Percentiles rank a stretch among this genome's conserved stretches.
Evolutionary conservation across 495 filamentous ascomycete genomes (phyloP).

Genomic region (Penicillium pancosmium): DNA sequence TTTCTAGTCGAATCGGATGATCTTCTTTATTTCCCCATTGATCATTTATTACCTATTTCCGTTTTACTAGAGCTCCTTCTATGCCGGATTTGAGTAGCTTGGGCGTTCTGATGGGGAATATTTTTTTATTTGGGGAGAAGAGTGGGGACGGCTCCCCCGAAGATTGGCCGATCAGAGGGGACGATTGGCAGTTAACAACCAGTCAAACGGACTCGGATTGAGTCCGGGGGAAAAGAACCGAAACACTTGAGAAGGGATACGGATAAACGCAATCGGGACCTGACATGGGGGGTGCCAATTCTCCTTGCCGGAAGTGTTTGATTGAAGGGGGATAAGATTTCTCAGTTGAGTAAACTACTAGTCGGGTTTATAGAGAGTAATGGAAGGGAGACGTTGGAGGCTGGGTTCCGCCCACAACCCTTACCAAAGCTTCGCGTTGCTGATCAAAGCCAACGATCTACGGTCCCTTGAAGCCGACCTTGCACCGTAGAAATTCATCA

Average conservation of each 20-base stretch:
- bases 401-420: neutral
- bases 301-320: conserved; percentile 17
- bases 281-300: conserved; percentile 2
- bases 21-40: neutral
- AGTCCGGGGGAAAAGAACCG: neutral
- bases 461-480: conserved; percentile 14
- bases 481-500: neutral
- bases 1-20: neutral
- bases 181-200: conserved; percentile 1
- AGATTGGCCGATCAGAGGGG: conserved; percentile 18
- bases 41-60: neutral
- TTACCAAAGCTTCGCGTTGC: conserved; percentile 13
- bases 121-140: conserved; percentile 9
- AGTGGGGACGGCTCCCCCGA: conserved; percentile 7
- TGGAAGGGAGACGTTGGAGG: conserved; percentile 3
- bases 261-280: conserved; percentile 4
- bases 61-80: neutral
- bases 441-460: conserved; percentile 13
- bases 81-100: neutral
- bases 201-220: conserved; percentile 15
- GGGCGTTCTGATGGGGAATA: conserved; percentile 1
- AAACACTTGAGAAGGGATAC: neutral
- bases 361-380: neutral
- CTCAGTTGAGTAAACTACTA: neutral
- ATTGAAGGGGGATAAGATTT: conserved; percentile 6